Conservation (phyloP, 2,329 filamentous ascomycete species). For the Mollisia scopiformis region DNA sequence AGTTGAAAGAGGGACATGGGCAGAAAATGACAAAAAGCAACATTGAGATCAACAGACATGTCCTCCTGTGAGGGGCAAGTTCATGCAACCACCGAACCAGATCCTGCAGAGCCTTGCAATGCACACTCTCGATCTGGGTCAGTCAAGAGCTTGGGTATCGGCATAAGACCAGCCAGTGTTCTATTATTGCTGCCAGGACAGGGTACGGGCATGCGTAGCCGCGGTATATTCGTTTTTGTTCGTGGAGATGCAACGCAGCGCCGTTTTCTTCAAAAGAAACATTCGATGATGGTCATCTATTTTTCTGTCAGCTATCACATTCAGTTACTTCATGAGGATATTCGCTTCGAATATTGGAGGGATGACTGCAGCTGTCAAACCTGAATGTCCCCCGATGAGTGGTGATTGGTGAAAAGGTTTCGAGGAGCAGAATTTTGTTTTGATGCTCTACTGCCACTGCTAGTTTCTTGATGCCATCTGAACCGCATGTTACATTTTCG, state of each 20-base stretch:
- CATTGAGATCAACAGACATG: background rate
- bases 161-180: slow-evolving; percentile 12
- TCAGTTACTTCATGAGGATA: background rate
- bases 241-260: slow-evolving; percentile 1
- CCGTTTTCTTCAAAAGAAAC: slow-evolving; percentile 8
- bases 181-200: slow-evolving; percentile 8
- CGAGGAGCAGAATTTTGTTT: background rate
- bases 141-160: slow-evolving; percentile 1
- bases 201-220: background rate
- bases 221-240: slow-evolving; percentile 1
- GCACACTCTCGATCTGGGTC: slow-evolving; percentile 8
- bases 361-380: slow-evolving; percentile 4
- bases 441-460: background rate
- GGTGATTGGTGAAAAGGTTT: background rate
- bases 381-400: background rate
- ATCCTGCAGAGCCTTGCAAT: slow-evolving; percentile 16
- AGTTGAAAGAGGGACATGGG: background rate
- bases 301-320: slow-evolving; percentile 10
- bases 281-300: background rate
- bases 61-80: background rate
- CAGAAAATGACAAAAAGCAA: slow-evolving; percentile 1
- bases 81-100: slow-evolving; percentile 8
- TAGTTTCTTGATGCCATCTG: background rate
- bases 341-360: background rate
- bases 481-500: background rate